These are phyloP conservation scores for Kwoniella shivajii DNA, from an alignment of 1,284 basidiomycete genomes.

Conservation along the genomic window DNA sequence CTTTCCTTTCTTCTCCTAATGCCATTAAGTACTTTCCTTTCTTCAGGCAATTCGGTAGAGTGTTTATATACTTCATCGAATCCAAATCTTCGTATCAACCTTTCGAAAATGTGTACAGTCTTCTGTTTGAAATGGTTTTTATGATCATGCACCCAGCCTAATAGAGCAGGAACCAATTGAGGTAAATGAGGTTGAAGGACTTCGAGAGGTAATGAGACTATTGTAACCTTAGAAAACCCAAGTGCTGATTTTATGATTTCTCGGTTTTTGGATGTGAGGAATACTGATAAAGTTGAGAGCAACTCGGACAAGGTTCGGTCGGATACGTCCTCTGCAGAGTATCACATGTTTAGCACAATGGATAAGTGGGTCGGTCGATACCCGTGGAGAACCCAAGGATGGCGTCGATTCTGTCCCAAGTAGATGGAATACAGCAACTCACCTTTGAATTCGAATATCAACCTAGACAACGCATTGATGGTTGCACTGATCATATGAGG, in stretches of 20 bases:
- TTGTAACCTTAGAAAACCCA: slow-evolving; percentile 91
- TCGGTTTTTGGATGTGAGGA: slow-evolving; percentile 88
- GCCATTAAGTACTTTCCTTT: slow-evolving; percentile 79
- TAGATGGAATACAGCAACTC: slow-evolving; percentile 11
- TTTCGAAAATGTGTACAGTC: slow-evolving; percentile 94
- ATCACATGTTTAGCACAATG: no score
- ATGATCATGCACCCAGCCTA: slow-evolving; percentile 94
- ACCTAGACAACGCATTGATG: slow-evolving; percentile 87
- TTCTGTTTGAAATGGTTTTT: slow-evolving; percentile 99
- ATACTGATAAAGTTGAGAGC: slow-evolving; percentile 82
- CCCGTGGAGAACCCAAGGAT: not conserved
- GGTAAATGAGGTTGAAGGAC: slow-evolving; percentile 75
- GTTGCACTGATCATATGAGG: slow-evolving; percentile 99
- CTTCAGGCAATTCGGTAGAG: slow-evolving; percentile 63
- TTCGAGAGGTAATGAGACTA: slow-evolving; percentile 76
- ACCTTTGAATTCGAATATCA: slow-evolving; percentile 97
- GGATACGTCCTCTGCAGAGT: slow-evolving; percentile 67
- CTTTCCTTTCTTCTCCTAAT: slow-evolving; percentile 91
- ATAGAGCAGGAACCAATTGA: slow-evolving; percentile 77
- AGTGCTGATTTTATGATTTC: slow-evolving; percentile 97
- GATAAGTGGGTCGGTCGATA: no score
- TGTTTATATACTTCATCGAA: slow-evolving; percentile 71
- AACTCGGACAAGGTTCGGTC: slow-evolving; percentile 81
- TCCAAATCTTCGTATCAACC: slow-evolving; percentile 88
- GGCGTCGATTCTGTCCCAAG: not conserved